Percentiles rank a stretch among this genome's conserved stretches.
Conservation (phyloP, 129 eudicot species). For the Arctium minus region DNA sequence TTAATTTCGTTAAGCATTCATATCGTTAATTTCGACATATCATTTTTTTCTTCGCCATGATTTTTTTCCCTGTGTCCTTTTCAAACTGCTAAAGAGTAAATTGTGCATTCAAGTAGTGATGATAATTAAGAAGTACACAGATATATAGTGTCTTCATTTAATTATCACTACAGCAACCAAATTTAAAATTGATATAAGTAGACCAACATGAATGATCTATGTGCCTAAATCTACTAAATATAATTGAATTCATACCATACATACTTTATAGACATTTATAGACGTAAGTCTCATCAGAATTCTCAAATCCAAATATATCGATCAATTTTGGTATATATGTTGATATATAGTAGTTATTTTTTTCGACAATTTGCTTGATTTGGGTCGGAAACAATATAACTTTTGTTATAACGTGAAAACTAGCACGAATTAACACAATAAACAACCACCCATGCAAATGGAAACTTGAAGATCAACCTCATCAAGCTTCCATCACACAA, state of each 20-base stretch:
- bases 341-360: no score
- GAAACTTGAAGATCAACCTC: background rate
- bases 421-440: background rate
- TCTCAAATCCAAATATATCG: background rate
- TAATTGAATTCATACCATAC: background rate
- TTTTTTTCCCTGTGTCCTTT: background rate
- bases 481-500: background rate
- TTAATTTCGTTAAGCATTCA: background rate
- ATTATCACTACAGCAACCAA: background rate
- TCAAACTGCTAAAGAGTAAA: background rate
- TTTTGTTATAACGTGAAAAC: background rate
- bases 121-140: background rate
- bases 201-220: background rate
- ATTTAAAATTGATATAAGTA: background rate
- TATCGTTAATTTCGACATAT: background rate
- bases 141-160: background rate
- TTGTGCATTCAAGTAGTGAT: background rate
- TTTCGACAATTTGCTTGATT: background rate
- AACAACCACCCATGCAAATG: background rate
- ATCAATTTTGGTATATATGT: no score
- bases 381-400: background rate
- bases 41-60: background rate
- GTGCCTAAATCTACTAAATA: background rate
- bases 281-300: background rate
- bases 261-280: background rate